Evolutionary conservation across 352 stramenopile genomes (phyloP).

Genomic region (Phytophthora niederhauseri): DNA sequence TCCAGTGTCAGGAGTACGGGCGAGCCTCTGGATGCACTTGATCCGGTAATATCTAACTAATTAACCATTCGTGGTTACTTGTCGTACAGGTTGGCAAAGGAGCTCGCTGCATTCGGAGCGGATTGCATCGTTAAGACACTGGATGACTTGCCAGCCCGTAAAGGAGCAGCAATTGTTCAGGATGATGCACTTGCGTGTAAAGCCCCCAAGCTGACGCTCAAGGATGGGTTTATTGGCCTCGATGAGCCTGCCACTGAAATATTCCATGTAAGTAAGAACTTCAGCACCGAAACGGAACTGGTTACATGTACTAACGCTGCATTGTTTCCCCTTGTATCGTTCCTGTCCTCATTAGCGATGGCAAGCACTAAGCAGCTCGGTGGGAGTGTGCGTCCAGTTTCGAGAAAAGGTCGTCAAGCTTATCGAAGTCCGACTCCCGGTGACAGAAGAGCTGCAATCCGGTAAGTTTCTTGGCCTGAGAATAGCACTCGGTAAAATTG

Average conservation of each 20-base stretch:
- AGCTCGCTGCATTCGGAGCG: slow-evolving; percentile 59
- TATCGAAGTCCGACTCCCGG: slow-evolving; percentile 58
- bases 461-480: slow-evolving; percentile 29
- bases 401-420: slow-evolving; percentile 74
- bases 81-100: slow-evolving; percentile 44
- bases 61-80: background rate
- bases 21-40: background rate
- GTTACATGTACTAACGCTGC: background rate
- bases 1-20: slow-evolving; percentile 57
- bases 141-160: slow-evolving; percentile 48
- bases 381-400: slow-evolving; percentile 73
- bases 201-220: slow-evolving; percentile 69
- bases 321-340: background rate
- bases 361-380: slow-evolving; percentile 78
- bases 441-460: slow-evolving; percentile 42
- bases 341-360: slow-evolving; percentile 52
- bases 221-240: slow-evolving; percentile 63
- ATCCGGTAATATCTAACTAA: background rate
- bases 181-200: slow-evolving; percentile 60
- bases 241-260: slow-evolving; percentile 54
- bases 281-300: background rate
- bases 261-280: slow-evolving; percentile 63
- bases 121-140: slow-evolving; percentile 78
- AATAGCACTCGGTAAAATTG: background rate
- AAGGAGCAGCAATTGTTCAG: slow-evolving; percentile 55